Conservation (phyloP, 306 rosid species). For the Quercus bicolor region DNA sequence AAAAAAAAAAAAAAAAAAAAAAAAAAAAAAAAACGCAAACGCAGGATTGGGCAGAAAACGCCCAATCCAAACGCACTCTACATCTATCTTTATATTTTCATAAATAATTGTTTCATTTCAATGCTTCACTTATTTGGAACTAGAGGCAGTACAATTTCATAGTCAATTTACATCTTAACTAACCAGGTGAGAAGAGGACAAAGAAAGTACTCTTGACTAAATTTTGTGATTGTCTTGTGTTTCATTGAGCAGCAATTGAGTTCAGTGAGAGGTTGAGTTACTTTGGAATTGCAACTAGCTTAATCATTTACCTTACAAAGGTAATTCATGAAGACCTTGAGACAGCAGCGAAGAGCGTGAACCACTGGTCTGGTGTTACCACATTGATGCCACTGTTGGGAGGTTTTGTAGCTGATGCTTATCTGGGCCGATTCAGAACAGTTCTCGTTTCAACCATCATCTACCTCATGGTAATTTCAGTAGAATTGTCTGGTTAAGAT, state of each 20-base stretch:
- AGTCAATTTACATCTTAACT: not conserved
- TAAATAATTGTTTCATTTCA: too few relatives aligned
- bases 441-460: slow-evolving; percentile 55
- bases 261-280: slow-evolving; percentile 89
- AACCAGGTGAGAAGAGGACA: not conserved
- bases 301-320: slow-evolving; percentile 73
- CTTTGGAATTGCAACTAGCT: slow-evolving; percentile 82
- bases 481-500: not conserved
- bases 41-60: too few relatives aligned
- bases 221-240: not conserved
- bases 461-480: slow-evolving; percentile 59
- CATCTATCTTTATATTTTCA: too few relatives aligned
- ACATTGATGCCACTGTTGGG: slow-evolving; percentile 82
- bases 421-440: slow-evolving; percentile 74
- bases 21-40: too few relatives aligned
- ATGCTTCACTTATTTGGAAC: too few relatives aligned
- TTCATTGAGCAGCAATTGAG: slow-evolving; percentile 64
- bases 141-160: not conserved
- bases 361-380: slow-evolving; percentile 87
- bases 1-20: too few relatives aligned
- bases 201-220: not conserved
- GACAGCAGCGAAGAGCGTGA: slow-evolving; percentile 79
- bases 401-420: slow-evolving; percentile 92
- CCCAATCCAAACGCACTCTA: too few relatives aligned
- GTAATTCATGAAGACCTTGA: slow-evolving; percentile 74